These are phyloP conservation scores for Aureobasidium sp. DNA, from an alignment of 2,329 filamentous ascomycete species.

Conservation along the genomic window DNA sequence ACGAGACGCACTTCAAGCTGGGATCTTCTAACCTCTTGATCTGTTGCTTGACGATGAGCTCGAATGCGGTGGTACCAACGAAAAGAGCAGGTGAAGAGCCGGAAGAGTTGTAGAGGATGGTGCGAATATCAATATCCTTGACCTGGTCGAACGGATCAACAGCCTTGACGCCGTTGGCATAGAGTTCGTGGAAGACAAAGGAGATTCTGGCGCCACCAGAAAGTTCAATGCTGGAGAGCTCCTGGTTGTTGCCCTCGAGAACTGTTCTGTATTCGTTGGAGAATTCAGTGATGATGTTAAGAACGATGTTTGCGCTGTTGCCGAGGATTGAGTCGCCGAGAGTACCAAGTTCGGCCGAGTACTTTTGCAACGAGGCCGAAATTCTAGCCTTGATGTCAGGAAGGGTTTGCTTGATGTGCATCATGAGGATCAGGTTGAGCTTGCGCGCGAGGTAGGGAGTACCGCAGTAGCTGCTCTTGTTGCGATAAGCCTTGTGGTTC, in stretches of 20 bases:
- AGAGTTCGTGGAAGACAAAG: conserved; percentile 98
- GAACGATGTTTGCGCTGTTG: conserved; percentile 90
- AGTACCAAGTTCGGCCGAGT: conserved; percentile 69
- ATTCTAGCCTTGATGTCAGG: conserved; percentile 98
- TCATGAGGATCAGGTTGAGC: conserved; percentile 98
- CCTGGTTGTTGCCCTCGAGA: conserved; percentile 91
- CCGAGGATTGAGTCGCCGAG: conserved; percentile 92
- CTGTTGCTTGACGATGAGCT: conserved; percentile 96
- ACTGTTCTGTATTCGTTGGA: conserved; percentile 96
- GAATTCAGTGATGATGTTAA: conserved; percentile 99
- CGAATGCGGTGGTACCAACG: conserved; percentile 95
- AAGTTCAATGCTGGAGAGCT: conserved; percentile 87
- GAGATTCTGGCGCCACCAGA: conserved; percentile 97
- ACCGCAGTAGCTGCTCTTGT: conserved; percentile 97
- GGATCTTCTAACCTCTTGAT: conserved; percentile 95
- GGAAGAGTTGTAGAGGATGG: conserved; percentile 97
- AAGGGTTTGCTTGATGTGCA: conserved; percentile 99
- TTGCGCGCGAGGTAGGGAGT: conserved; percentile 95
- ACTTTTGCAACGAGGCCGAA: conserved; percentile 87
- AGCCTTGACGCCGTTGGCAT: conserved; percentile 94
- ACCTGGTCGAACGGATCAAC: conserved; percentile 96
- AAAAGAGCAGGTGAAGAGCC: conserved; percentile 94
- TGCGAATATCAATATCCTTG: conserved; percentile 96
- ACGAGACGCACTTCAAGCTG: conserved; percentile 90
- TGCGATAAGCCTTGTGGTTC: conserved; percentile 95